Percentiles rank a stretch among this genome's conserved stretches.
Evolutionary conservation across 2,329 filamentous ascomycete genomes (phyloP).

Genomic region (Fusarium beomiforme): DNA sequence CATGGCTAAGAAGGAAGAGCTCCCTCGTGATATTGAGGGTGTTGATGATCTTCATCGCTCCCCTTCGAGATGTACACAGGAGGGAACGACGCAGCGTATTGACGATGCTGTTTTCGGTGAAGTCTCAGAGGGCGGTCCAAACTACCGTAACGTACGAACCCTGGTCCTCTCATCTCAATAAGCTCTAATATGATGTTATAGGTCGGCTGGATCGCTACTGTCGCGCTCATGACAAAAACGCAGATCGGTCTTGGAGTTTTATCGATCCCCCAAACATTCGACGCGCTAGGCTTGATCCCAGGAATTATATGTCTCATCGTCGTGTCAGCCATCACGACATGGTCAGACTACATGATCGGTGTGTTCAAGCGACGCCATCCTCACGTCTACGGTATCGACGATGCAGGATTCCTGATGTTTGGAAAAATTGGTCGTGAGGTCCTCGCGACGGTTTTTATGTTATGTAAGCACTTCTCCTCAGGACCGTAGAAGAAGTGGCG

Average conservation of each 20-base stretch:
- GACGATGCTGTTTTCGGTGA: slow-evolving; percentile 22
- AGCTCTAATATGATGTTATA: slow-evolving; percentile 6
- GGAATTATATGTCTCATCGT: slow-evolving; percentile 55
- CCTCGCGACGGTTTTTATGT: slow-evolving; percentile 48
- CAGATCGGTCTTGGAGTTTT: slow-evolving; percentile 59
- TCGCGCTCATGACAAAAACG: slow-evolving; percentile 58
- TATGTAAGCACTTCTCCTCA: slow-evolving; percentile 42
- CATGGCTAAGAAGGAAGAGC: slow-evolving; percentile 21
- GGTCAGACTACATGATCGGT: slow-evolving; percentile 53
- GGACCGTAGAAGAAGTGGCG: fast-evolving
- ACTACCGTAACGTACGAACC: slow-evolving; percentile 13
- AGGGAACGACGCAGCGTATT: neutral
- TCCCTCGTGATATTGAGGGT: slow-evolving; percentile 3
- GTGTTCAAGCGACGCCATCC: slow-evolving; percentile 61
- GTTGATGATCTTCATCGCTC: slow-evolving; percentile 3
- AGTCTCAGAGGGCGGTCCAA: slow-evolving; percentile 11
- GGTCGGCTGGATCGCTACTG: slow-evolving; percentile 56
- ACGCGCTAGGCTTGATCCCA: slow-evolving; percentile 58
- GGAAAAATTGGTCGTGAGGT: slow-evolving; percentile 57
- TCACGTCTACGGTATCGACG: slow-evolving; percentile 63
- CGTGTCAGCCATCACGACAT: slow-evolving; percentile 51
- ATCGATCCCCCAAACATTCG: slow-evolving; percentile 57
- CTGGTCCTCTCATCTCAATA: neutral
- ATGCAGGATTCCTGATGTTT: slow-evolving; percentile 60
- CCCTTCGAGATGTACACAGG: neutral